phyloP scores from a whole-genome alignment of 2,329 filamentous ascomycete genomes.

The Trichoderma arundinaceum region DNA sequence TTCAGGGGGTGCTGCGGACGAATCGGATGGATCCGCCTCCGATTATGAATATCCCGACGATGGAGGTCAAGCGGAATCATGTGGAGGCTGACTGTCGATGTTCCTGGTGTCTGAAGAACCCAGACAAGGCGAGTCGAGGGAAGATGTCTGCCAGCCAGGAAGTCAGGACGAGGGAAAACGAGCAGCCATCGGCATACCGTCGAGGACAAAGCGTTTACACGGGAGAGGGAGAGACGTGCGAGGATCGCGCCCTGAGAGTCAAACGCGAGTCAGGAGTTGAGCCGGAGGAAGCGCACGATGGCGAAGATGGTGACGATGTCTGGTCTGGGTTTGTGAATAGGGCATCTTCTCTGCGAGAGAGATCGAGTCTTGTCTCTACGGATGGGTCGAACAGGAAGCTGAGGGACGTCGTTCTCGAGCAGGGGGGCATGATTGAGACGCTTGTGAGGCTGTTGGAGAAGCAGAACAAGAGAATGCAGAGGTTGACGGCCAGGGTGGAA shows the following conservation, averaged over 20 bases:
- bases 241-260: background rate
- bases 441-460: background rate
- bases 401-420: background rate
- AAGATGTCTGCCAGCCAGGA: background rate
- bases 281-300: background rate
- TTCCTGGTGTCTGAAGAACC: constrained; percentile 2
- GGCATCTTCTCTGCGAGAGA: background rate
- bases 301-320: background rate
- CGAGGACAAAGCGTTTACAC: constrained; percentile 1
- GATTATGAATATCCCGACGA: constrained; percentile 7
- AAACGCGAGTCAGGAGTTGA: constrained; percentile 19
- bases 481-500: background rate
- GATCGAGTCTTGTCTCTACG: background rate
- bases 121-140: background rate
- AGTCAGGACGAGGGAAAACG: too few relatives aligned
- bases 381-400: background rate
- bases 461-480: constrained; percentile 11
- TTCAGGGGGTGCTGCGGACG: background rate
- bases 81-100: background rate
- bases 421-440: constrained; percentile 1
- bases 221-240: background rate
- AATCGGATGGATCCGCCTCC: constrained; percentile 19
- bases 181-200: background rate
- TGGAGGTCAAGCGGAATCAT: background rate
- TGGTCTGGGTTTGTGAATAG: background rate